Evolutionary conservation across 129 eudicot species (phyloP), one percentile per base, ranked within the genome.

Genomic region (Chrysanthemum makinoi): DNA sequence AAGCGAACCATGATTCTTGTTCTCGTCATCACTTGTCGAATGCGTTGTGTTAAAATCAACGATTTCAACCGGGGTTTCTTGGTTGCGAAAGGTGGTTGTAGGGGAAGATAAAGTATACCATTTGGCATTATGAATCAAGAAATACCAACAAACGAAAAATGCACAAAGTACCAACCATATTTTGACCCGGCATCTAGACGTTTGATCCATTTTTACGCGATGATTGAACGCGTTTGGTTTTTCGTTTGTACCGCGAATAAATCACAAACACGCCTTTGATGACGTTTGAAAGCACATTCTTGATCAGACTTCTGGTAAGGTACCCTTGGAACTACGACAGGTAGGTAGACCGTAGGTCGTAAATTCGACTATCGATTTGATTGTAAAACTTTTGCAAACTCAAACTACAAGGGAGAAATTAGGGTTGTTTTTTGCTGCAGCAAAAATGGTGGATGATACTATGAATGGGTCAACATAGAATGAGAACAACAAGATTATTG

Each of bases 101-200:
- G 82, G 69, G 11, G 73, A 73, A 10, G 70, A 79, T 68, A 76
- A 28, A 26, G 62, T 73, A 33, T 87, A 75, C 91, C 95, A 87
- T 74, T 85, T 85, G 30, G 66, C 68, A 65, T 80, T 82, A 53
- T 85, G 83, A 52, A 90, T 89, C 69, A 87, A 50, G 7, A 77
- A 58, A 44, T 78, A 90, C 97, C 97, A 90, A 55, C 82, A 68
- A 50, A 80, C 63, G 73, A 90, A 90, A 46, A 85, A 72, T 10
- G 69, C 43, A 55, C 76, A 66, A 35, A 85, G 76, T 1, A 83
- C 71, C 13, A 85, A 68, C 97, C 87, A 87, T 39, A 90, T 75
- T 75, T 83, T 83, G 62, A 62, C 65, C 33, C 91, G 87, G 60
- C 73, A 78, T 10, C 68, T 73, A 8, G 84, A 75, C 44, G 74